These are phyloP conservation scores for Fragaria iinumae DNA, from an alignment of 306 rosid genomes.

Conservation along the genomic window DNA sequence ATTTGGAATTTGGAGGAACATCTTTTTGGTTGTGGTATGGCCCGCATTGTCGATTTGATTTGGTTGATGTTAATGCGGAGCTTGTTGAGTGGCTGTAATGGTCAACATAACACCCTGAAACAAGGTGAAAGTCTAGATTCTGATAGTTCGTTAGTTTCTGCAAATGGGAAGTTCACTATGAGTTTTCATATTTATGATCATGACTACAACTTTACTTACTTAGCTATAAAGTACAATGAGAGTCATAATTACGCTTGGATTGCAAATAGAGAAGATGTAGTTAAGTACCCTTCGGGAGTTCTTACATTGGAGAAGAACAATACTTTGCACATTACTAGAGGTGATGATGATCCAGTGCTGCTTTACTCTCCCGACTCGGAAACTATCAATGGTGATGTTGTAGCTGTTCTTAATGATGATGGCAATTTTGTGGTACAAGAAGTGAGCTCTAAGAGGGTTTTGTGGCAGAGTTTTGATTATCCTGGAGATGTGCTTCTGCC, in stretches of 20 bases:
- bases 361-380: not conserved
- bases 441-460: not conserved
- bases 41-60: not conserved
- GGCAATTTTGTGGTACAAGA: conserved; percentile 5
- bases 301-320: not conserved
- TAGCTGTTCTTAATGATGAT: not conserved
- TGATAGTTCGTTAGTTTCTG: not conserved
- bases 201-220: not conserved
- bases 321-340: not conserved
- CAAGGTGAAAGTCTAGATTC: conserved; percentile 5
- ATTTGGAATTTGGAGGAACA: not conserved
- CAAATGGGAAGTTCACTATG: not conserved
- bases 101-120: not conserved
- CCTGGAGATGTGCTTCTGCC: conserved; percentile 5
- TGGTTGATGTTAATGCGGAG: not conserved
- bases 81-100: not conserved
- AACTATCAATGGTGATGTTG: not conserved
- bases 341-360: not conserved
- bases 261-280: not conserved
- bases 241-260: not conserved
- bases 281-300: not conserved
- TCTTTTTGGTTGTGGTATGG: not conserved
- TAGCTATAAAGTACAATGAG: not conserved
- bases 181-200: not conserved
- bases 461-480: conserved; percentile 10